These are phyloP conservation scores for Warburgia ugandensis DNA, from an alignment of 164 flowering plant species.

Conservation along the genomic window DNA sequence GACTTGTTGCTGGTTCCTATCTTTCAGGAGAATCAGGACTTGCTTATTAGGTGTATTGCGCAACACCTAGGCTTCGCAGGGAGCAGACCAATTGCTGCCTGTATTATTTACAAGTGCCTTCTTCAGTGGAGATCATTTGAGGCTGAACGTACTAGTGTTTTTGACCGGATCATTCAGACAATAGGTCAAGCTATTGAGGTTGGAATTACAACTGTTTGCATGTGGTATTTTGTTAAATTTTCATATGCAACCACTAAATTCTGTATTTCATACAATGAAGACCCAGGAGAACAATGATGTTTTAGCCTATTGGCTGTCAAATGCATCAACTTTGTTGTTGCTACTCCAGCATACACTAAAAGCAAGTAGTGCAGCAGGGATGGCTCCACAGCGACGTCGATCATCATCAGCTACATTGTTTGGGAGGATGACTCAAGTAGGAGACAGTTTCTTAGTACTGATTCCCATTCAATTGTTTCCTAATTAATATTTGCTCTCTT, in stretches of 20 bases:
- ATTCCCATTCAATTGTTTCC: too few species aligned
- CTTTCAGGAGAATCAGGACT: constrained; percentile 19
- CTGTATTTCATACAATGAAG: constrained; percentile 21
- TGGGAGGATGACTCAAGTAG: constrained; percentile 95
- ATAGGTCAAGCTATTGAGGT: constrained; percentile 98
- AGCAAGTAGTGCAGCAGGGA: constrained; percentile 95
- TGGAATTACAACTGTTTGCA: too few species aligned
- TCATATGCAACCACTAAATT: too few species aligned
- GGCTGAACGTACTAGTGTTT: constrained; percentile 92
- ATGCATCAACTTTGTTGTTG: constrained; percentile 85
- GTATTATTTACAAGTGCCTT: constrained; percentile 93
- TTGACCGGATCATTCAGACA: constrained; percentile 92
- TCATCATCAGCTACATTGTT: constrained; percentile 82
- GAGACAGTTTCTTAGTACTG: not conserved
- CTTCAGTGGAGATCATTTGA: constrained; percentile 99
- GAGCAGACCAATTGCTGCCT: constrained; percentile 90
- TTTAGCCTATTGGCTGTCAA: constrained; percentile 94
- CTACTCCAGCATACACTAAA: constrained; percentile 91
- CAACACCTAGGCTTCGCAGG: constrained; percentile 85
- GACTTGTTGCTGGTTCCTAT: too few species aligned
- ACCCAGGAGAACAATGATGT: constrained; percentile 82
- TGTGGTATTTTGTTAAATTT: too few species aligned
- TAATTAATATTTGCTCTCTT: too few species aligned
- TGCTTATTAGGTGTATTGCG: constrained; percentile 43
- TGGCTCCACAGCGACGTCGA: constrained; percentile 88